A percentile compares a stretch with the other conserved stretches of the same genome.
Evolutionary conservation across 495 filamentous ascomycete genomes (phyloP).

Genomic region (Parmelia sp.): DNA sequence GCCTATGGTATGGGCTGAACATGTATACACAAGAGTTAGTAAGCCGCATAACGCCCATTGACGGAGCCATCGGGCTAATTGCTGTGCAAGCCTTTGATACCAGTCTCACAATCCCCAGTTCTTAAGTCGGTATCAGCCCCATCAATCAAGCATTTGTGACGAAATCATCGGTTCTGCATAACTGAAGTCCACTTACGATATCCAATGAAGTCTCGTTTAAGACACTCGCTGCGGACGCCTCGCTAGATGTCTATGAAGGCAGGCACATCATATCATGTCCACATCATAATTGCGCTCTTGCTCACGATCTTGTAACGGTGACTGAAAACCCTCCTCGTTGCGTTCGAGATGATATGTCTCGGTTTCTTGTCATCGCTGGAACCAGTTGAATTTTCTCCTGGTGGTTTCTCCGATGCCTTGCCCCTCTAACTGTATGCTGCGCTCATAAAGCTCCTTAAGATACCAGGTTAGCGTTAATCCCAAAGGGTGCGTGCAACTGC

Average conservation of each 20-base stretch:
- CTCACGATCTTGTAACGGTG: not conserved
- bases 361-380: conserved; percentile 21
- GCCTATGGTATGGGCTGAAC: not conserved
- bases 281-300: not conserved
- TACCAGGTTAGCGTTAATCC: not conserved
- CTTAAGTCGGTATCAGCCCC: not conserved
- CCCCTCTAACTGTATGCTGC: conserved; percentile 25
- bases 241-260: not conserved
- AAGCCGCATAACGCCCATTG: not conserved
- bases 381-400: conserved; percentile 26
- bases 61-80: not conserved
- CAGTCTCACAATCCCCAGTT: not conserved
- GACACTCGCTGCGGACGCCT: not conserved
- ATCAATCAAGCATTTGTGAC: not conserved
- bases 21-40: not conserved
- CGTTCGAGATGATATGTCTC: not conserved
- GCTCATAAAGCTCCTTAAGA: conserved; percentile 27
- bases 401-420: conserved; percentile 18
- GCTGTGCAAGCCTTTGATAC: not conserved
- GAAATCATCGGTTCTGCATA: not conserved
- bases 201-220: not conserved
- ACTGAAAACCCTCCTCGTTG: not conserved
- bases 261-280: not conserved
- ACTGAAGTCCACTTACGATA: not conserved
- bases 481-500: not conserved